Evolutionary conservation across 129 eudicot species (phyloP).

Genomic region (Tanacetum coccineum): DNA sequence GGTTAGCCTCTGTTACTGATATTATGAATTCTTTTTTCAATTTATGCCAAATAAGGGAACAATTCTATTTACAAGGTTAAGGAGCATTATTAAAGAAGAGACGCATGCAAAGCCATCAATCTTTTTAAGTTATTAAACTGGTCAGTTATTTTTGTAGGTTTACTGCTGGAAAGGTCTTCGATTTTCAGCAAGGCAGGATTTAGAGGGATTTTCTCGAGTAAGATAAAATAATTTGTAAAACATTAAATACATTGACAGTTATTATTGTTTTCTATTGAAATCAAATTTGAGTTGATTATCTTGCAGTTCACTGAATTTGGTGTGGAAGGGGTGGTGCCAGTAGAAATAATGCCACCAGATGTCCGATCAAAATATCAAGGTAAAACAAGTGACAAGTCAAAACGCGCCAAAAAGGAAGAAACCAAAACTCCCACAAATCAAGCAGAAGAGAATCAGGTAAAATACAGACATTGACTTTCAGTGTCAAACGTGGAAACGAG

Average conservation of each 20-base stretch:
- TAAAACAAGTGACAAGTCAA: constrained; percentile 72
- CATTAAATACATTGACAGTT: background rate
- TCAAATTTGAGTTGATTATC: background rate
- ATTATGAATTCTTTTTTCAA: background rate
- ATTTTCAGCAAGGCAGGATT: constrained; percentile 93
- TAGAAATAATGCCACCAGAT: constrained; percentile 80
- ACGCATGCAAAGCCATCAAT: background rate
- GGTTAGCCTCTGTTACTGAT: constrained; percentile 43
- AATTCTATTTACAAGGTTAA: background rate
- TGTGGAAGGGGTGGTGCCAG: constrained; percentile 92
- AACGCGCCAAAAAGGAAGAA: constrained; percentile 90
- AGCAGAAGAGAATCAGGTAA: constrained; percentile 80
- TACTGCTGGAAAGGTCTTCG: constrained; percentile 99
- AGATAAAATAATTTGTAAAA: constrained; percentile 25
- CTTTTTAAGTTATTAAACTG: background rate
- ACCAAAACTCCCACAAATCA: constrained; percentile 54
- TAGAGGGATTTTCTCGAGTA: constrained; percentile 96
- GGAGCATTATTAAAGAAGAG: background rate
- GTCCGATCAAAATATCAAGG: constrained; percentile 73
- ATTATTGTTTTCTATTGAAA: background rate
- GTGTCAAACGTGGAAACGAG: too few species aligned
- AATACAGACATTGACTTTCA: constrained; percentile 2
- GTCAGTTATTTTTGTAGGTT: constrained; percentile 44
- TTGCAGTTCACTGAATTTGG: constrained; percentile 90
- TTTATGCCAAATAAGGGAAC: background rate